phyloP scores from a whole-genome alignment of 495 filamentous ascomycete genomes.

The Penicillium dipodomyicola region DNA sequence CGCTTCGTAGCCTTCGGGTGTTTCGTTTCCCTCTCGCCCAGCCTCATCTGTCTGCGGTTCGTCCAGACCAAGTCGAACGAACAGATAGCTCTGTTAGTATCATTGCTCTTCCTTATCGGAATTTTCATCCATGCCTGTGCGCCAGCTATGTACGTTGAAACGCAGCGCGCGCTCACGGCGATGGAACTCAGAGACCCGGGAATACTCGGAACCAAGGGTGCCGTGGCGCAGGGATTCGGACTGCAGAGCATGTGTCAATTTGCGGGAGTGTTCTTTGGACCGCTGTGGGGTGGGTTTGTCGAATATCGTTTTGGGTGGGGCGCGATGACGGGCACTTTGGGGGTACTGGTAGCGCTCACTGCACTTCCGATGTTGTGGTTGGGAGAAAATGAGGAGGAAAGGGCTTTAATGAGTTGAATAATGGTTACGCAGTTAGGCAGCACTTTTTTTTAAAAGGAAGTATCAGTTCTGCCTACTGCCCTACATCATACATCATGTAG shows the following conservation, averaged over 20 bases:
- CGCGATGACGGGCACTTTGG: slow-evolving; percentile 41
- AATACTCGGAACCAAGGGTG: slow-evolving; percentile 44
- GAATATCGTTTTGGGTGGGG: slow-evolving; percentile 60
- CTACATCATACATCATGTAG: neutral
- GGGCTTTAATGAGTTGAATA: slow-evolving; percentile 5
- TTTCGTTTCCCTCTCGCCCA: slow-evolving; percentile 58
- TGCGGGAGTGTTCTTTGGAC: slow-evolving; percentile 59
- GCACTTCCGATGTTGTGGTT: slow-evolving; percentile 32
- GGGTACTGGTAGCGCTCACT: slow-evolving; percentile 27
- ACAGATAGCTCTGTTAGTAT: slow-evolving; percentile 59
- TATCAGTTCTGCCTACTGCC: slow-evolving; percentile 4
- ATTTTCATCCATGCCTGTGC: slow-evolving; percentile 29
- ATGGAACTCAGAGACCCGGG: slow-evolving; percentile 53
- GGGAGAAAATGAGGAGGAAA: slow-evolving; percentile 13
- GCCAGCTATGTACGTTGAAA: slow-evolving; percentile 62
- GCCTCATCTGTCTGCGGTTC: slow-evolving; percentile 63
- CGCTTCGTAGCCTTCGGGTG: slow-evolving; percentile 59
- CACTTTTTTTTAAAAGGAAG: neutral
- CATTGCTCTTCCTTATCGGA: slow-evolving; percentile 28
- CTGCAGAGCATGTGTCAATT: slow-evolving; percentile 55
- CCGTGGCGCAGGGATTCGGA: slow-evolving; percentile 60
- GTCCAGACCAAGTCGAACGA: slow-evolving; percentile 52
- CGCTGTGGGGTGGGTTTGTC: slow-evolving; percentile 62
- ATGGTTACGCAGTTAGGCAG: slow-evolving; percentile 6
- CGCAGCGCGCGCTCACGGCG: slow-evolving; percentile 60